A percentile compares a stretch with the other conserved stretches of the same genome.
Evolutionary conservation across 2,329 filamentous ascomycete genomes (phyloP).

Genomic region (Pseudogymnoascus sp.): DNA sequence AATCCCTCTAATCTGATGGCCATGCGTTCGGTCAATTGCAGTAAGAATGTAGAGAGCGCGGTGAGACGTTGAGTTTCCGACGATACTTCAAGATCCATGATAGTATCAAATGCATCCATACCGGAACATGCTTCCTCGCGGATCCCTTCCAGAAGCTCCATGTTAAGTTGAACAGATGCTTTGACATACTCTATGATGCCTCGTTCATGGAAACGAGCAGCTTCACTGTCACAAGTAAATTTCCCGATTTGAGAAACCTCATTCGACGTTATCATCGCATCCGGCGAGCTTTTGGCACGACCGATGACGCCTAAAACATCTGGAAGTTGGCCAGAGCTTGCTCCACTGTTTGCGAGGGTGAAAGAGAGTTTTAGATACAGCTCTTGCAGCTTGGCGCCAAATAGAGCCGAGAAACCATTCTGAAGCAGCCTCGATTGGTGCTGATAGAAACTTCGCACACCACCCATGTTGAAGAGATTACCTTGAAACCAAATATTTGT

Average conservation of each 20-base stretch:
- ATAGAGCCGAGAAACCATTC: constrained; percentile 41
- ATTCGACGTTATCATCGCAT: constrained; percentile 38
- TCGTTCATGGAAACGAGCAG: constrained; percentile 41
- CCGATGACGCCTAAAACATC: constrained; percentile 37
- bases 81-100: constrained; percentile 34
- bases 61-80: constrained; percentile 32
- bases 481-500: constrained; percentile 39
- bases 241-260: constrained; percentile 43
- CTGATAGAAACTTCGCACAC: constrained; percentile 42
- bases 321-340: constrained; percentile 30
- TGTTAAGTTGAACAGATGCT: constrained; percentile 41
- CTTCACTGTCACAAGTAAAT: constrained; percentile 38
- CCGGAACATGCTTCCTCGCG: constrained; percentile 43
- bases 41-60: constrained; percentile 35
- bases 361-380: constrained; percentile 45
- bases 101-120: constrained; percentile 45
- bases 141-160: constrained; percentile 44
- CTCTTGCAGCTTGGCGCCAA: constrained; percentile 43
- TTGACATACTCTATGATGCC: constrained; percentile 43
- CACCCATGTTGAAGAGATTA: constrained; percentile 39
- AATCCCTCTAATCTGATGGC: constrained; percentile 42
- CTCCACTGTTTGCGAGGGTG: constrained; percentile 35
- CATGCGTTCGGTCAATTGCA: constrained; percentile 45
- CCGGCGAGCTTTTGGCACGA: constrained; percentile 35
- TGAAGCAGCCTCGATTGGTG: constrained; percentile 45